Conservation (phyloP, 257 asterid genomes). For the Solanum medicagineum region DNA sequence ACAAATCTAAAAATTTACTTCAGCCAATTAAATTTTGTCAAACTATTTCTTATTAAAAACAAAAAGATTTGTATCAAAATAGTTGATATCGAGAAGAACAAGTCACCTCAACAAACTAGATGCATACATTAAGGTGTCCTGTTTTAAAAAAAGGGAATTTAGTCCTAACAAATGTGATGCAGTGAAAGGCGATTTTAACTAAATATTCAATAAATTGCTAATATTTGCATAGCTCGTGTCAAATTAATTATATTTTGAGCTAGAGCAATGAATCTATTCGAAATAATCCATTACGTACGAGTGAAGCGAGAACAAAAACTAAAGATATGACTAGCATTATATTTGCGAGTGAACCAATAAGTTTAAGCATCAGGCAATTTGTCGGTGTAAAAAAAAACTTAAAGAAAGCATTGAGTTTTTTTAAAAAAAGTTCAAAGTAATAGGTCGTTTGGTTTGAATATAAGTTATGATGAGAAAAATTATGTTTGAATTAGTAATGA, state of each 20-base stretch:
- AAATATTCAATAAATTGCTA: no score
- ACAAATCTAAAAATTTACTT: not conserved
- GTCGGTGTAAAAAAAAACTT: not conserved
- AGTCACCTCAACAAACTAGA: not conserved
- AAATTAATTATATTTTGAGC: not conserved
- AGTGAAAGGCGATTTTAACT: not conserved
- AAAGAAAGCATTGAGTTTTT: not conserved
- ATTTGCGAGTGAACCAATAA: not conserved
- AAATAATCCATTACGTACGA: not conserved
- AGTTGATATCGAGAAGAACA: not conserved
- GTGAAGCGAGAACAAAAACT: not conserved
- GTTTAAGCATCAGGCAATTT: not conserved
- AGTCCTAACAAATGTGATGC: not conserved
- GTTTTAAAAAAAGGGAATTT: not conserved
- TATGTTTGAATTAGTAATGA: no score
- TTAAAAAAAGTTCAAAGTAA: no score
- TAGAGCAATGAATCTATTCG: not conserved
- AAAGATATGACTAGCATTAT: not conserved
- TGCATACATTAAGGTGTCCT: not conserved
- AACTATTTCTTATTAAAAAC: not conserved
- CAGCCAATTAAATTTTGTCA: not conserved
- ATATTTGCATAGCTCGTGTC: no score
- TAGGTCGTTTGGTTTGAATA: no score
- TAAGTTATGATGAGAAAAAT: no score
- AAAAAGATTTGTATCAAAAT: not conserved